These are phyloP conservation scores for Miscanthus lutarioriparius DNA, from an alignment of 176 grass and related monocot genomes.

Conservation along the genomic window DNA sequence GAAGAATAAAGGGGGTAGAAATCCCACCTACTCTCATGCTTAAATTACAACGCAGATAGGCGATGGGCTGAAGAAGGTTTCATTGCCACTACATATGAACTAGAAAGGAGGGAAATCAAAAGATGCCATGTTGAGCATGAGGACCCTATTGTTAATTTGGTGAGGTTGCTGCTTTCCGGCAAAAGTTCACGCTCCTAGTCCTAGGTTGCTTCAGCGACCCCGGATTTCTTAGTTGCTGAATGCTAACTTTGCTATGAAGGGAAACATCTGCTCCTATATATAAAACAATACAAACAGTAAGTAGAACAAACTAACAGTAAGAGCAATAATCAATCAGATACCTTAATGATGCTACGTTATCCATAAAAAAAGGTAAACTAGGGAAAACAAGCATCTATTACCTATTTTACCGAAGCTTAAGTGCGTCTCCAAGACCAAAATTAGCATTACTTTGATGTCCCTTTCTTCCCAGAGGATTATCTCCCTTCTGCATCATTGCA, in stretches of 20 bases:
- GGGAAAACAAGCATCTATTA: constrained; percentile 1
- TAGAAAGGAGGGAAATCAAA: constrained; percentile 23
- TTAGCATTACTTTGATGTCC: constrained; percentile 56
- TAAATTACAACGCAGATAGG: constrained; percentile 42
- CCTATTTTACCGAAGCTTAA: constrained; percentile 67
- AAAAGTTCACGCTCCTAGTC: background rate
- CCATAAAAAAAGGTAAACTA: background rate
- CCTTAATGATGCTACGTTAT: background rate
- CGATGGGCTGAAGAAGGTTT: background rate
- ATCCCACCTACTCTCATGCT: constrained; percentile 29
- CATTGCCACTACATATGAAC: constrained; percentile 12
- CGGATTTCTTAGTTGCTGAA: constrained; percentile 17
- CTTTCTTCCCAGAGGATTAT: constrained; percentile 53
- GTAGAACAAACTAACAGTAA: constrained; percentile 2
- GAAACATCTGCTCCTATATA: constrained; percentile 22
- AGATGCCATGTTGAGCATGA: constrained; percentile 9
- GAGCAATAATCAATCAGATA: background rate
- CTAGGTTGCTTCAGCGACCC: constrained; percentile 19
- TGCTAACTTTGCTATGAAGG: background rate
- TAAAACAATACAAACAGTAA: constrained; percentile 22
- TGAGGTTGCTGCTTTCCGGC: background rate
- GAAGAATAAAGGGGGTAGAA: constrained; percentile 10
- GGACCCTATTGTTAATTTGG: constrained; percentile 24
- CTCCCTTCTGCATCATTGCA: constrained; percentile 81
- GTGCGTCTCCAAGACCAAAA: constrained; percentile 69